phyloP scores from a whole-genome alignment of 345 rosid genomes.

The Gossypium rotundifolium region DNA sequence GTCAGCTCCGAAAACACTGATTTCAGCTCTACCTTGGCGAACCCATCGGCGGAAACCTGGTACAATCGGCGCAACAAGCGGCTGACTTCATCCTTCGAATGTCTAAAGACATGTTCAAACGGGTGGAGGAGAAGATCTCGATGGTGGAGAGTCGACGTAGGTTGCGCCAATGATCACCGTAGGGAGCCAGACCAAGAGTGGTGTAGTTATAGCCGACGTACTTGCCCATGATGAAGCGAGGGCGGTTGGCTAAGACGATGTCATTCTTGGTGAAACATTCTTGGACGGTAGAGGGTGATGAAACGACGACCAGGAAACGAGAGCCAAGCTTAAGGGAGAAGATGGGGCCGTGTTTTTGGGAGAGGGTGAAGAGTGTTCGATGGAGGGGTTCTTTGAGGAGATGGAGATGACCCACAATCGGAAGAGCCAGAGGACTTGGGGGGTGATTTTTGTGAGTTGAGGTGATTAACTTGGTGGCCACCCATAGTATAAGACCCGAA shows the following conservation, averaged over 20 bases:
- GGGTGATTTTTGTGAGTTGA: constrained; percentile 25
- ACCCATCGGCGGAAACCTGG: not conserved
- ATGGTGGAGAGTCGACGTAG: not conserved
- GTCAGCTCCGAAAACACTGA: not conserved
- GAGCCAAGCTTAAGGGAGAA: not conserved
- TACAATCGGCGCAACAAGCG: not conserved
- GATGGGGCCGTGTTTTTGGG: not conserved
- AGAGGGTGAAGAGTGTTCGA: not conserved
- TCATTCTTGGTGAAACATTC: not conserved
- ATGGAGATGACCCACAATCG: constrained; percentile 56
- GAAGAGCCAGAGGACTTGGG: constrained; percentile 41
- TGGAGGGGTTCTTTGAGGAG: constrained; percentile 28
- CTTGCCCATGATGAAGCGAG: not conserved
- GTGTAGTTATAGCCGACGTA: not conserved
- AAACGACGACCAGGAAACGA: not conserved
- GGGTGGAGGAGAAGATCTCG: not conserved
- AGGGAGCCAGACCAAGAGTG: not conserved
- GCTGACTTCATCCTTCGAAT: not conserved
- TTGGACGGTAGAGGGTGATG: not conserved
- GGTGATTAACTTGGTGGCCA: not conserved
- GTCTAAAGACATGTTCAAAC: not conserved
- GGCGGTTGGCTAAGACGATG: constrained; percentile 1
- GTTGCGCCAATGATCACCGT: constrained; percentile 3
- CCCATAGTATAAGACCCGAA: not conserved
- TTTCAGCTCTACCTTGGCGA: not conserved